phyloP scores from a whole-genome alignment of 2,329 filamentous ascomycete species.

The Phyllosticta paracitricarpa region DNA sequence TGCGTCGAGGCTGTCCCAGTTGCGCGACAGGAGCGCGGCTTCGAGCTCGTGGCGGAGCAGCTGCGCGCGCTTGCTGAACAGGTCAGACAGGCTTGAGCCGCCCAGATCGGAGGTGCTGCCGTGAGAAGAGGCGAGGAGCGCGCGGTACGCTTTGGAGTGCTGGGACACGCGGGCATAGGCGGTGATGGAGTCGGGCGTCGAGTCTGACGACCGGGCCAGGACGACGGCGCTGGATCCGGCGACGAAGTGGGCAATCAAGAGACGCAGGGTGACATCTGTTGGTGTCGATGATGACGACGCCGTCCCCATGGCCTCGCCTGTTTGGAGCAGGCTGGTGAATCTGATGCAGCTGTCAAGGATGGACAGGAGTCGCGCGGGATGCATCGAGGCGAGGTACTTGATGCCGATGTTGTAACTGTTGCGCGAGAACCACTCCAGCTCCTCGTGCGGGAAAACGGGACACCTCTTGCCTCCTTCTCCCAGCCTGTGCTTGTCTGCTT shows the following conservation, averaged over 20 bases:
- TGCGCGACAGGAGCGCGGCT: slow-evolving; percentile 54
- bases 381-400: slow-evolving; percentile 50
- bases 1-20: slow-evolving; percentile 55
- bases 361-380: slow-evolving; percentile 43
- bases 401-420: slow-evolving; percentile 72
- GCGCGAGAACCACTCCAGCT: slow-evolving; percentile 76
- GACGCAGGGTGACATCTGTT: slow-evolving; percentile 46
- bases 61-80: slow-evolving; percentile 52
- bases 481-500: slow-evolving; percentile 36
- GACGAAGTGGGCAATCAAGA: slow-evolving; percentile 63
- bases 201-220: slow-evolving; percentile 38
- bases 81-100: slow-evolving; percentile 39
- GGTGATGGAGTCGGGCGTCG: slow-evolving; percentile 37
- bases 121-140: slow-evolving; percentile 29
- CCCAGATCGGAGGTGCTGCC: slow-evolving; percentile 27
- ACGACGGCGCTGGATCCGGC: slow-evolving; percentile 35
- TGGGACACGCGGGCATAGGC: slow-evolving; percentile 52
- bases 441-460: slow-evolving; percentile 46
- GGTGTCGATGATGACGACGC: not conserved
- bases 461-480: slow-evolving; percentile 20
- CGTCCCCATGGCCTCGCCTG: slow-evolving; percentile 13
- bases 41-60: slow-evolving; percentile 74
- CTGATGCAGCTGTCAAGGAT: slow-evolving; percentile 41
- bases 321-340: slow-evolving; percentile 32
- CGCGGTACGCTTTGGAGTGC: slow-evolving; percentile 52